Conservation (phyloP, 768 basidiomycete genomes). For the Melanogaster broomeanus region DNA sequence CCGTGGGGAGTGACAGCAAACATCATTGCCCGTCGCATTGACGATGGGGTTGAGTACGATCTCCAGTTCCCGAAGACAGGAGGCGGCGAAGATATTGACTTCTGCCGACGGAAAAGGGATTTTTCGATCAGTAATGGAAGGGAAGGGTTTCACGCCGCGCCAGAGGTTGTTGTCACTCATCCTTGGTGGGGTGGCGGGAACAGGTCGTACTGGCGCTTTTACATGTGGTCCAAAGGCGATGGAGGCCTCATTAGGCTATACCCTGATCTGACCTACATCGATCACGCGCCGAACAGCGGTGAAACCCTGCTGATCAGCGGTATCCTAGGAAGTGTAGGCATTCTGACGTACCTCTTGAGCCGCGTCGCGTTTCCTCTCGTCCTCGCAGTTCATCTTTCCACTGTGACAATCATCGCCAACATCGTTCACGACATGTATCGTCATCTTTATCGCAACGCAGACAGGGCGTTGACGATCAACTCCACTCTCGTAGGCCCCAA, state of each 20-base stretch:
- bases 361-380: conserved; percentile 6
- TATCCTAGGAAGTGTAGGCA: conserved; percentile 10
- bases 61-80: conserved; percentile 59
- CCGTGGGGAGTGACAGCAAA: conserved; percentile 70
- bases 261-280: conserved; percentile 46
- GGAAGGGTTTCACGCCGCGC: conserved; percentile 50
- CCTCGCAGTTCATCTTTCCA: conserved; percentile 24
- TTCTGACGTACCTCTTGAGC: conserved; percentile 14
- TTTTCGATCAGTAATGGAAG: conserved; percentile 34
- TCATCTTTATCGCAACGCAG: conserved; percentile 44
- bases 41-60: conserved; percentile 49
- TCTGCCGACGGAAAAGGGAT: conserved; percentile 50
- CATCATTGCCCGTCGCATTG: conserved; percentile 47
- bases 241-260: conserved; percentile 50
- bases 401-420: conserved; percentile 40
- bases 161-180: conserved; percentile 50
- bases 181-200: conserved; percentile 57
- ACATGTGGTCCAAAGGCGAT: conserved; percentile 62
- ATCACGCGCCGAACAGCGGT: conserved; percentile 50
- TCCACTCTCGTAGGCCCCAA: conserved; percentile 33
- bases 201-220: conserved; percentile 52
- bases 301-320: conserved; percentile 41
- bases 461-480: conserved; percentile 34
- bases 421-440: conserved; percentile 50
- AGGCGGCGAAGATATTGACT: conserved; percentile 66